phyloP scores from a whole-genome alignment of 2,329 filamentous ascomycete genomes.

The Aspergillus pseudotamarii region DNA sequence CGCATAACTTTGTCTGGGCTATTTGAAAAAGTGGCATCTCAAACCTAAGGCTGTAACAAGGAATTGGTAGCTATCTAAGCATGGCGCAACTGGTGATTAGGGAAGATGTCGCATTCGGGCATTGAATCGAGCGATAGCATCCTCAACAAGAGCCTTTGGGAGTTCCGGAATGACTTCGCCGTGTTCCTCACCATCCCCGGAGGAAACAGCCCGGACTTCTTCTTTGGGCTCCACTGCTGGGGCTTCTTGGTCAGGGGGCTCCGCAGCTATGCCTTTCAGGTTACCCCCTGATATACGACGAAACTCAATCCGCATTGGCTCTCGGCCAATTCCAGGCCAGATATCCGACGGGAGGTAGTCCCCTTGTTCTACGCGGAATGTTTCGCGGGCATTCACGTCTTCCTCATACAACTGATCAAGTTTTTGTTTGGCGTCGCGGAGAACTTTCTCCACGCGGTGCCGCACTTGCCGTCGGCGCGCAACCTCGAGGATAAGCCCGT shows the following conservation, averaged over 20 bases:
- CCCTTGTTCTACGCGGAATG: conserved; percentile 79
- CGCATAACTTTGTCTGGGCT: neutral
- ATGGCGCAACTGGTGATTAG: conserved; percentile 4
- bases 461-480: conserved; percentile 73
- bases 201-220: conserved; percentile 9
- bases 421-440: conserved; percentile 75
- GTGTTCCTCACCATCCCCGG: conserved; percentile 21
- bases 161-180: conserved; percentile 47
- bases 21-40: neutral
- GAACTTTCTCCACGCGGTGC: conserved; percentile 71
- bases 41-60: neutral
- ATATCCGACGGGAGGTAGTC: conserved; percentile 86
- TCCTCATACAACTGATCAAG: conserved; percentile 74
- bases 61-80: neutral
- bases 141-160: conserved; percentile 46
- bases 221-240: conserved; percentile 11
- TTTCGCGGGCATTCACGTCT: conserved; percentile 73
- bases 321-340: conserved; percentile 72
- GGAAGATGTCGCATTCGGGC: conserved; percentile 28
- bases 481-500: conserved; percentile 80
- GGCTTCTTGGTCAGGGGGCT: conserved; percentile 14
- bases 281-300: conserved; percentile 39
- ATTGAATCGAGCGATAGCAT: conserved; percentile 45
- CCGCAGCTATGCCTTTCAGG: conserved; percentile 27
- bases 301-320: conserved; percentile 54